Conservation (phyloP, 129 eudicot genomes). For the Ambrosia artemisiifolia region DNA sequence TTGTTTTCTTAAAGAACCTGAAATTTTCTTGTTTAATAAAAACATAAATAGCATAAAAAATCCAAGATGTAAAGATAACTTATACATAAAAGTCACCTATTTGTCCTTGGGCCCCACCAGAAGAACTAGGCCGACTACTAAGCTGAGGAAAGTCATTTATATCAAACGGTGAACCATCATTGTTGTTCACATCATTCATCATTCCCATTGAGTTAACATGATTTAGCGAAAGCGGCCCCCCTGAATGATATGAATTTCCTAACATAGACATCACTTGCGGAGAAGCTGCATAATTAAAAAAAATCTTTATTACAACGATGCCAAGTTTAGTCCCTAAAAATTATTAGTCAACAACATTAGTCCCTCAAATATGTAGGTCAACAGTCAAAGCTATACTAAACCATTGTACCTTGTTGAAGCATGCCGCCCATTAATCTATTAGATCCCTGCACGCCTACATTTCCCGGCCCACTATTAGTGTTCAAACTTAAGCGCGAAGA, state of each 20-base stretch:
- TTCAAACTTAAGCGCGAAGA: slow-evolving; percentile 69
- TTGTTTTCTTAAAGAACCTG: slow-evolving; percentile 95
- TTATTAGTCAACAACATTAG: not conserved
- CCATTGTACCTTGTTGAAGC: slow-evolving; percentile 88
- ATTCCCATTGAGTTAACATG: slow-evolving; percentile 81
- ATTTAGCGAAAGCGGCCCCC: slow-evolving; percentile 75
- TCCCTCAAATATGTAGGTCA: not conserved
- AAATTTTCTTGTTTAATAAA: slow-evolving; percentile 1
- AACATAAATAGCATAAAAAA: not conserved
- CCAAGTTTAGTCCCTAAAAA: not conserved
- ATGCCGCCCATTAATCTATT: slow-evolving; percentile 84
- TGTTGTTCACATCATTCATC: slow-evolving; percentile 73
- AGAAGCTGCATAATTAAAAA: slow-evolving; percentile 61
- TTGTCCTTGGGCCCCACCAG: slow-evolving; percentile 96
- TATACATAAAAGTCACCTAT: slow-evolving; percentile 42
- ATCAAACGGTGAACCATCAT: slow-evolving; percentile 83
- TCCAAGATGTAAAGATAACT: not conserved
- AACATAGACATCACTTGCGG: slow-evolving; percentile 92
- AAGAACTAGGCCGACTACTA: slow-evolving; percentile 83
- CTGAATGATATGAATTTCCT: slow-evolving; percentile 87
- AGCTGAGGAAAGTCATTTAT: slow-evolving; percentile 91
- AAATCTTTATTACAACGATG: not conserved
- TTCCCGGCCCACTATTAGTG: slow-evolving; percentile 71
- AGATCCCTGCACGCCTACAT: slow-evolving; percentile 71
- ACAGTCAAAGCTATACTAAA: not conserved